Evolutionary conservation across 495 filamentous ascomycete genomes (phyloP), one percentile per base, ranked within the genome.

Genomic region (Massariosphaeria phaeospora): DNA sequence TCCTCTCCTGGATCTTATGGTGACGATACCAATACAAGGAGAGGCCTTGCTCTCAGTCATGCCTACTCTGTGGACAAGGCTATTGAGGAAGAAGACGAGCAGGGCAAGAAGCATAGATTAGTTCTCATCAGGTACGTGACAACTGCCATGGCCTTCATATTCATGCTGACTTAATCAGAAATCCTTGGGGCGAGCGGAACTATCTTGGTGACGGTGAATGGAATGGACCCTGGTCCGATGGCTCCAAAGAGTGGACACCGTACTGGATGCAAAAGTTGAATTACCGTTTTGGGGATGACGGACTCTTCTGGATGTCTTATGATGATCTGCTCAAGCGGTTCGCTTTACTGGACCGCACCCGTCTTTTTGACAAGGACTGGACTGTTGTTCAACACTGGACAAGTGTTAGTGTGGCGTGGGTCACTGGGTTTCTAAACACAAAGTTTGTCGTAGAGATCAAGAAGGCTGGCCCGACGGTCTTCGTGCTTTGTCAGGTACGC

Each of bases 221-320:
- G 68, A 65, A 64, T 33, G 68, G 69, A 13, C 51, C 67, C 15
- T 70, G 69, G 69, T 49, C 47, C 5, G 88, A 94, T 63, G 89
- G 91, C 23, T 89, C 85, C 10, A 88, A 89, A 62, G 84, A 96
- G 68, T 96, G 90, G 88, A 95, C 88, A 5, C 73, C 88, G 0
- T 84, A 94, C 63, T 93, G 88, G 88, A 82, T 95, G 75, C 67
- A 78, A 27, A 82, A 82, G 46, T 75, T 96, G 1, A 73, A 78
- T 25, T 88, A 95, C 59, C 80, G 76, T 23, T 96, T 96, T 67
- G 91, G 89, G 21, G 84, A 96, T 61, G 91, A 95, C 64, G 90
- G 89, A 0, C 71, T 83, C 48, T 85, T 85, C 59, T 85, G 82
- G 82, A 85, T 85, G 38, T 77, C 72, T 2, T 95, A 89, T 65